These are phyloP conservation scores for Fusarium phyllophilum DNA, from an alignment of 2,329 filamentous ascomycete species.

Conservation along the genomic window DNA sequence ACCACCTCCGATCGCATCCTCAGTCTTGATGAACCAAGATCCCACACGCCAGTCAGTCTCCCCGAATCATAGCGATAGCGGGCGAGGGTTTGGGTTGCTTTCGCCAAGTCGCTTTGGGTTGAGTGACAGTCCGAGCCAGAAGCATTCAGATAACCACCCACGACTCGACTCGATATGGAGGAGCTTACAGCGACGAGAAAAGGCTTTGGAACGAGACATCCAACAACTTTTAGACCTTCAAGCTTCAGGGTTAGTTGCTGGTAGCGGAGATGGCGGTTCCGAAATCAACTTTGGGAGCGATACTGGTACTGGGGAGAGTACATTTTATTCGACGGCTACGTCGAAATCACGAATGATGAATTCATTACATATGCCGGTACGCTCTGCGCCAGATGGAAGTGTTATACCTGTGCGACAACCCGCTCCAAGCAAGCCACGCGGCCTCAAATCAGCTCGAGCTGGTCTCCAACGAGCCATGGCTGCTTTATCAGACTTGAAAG, in stretches of 20 bases:
- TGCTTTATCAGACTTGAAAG: slow-evolving; percentile 72
- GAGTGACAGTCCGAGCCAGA: slow-evolving; percentile 46
- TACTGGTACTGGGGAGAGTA: slow-evolving; percentile 56
- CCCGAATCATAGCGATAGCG: slow-evolving; percentile 22
- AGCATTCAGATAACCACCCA: slow-evolving; percentile 40
- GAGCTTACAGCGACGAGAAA: slow-evolving; percentile 57
- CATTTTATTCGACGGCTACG: slow-evolving; percentile 53
- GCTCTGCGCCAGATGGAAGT: slow-evolving; percentile 55
- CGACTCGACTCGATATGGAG: slow-evolving; percentile 60
- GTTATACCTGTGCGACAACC: slow-evolving; percentile 72
- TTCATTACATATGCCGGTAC: slow-evolving; percentile 55
- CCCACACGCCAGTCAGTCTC: slow-evolving; percentile 5
- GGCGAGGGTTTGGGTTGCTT: slow-evolving; percentile 25
- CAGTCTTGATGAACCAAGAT: slow-evolving; percentile 45
- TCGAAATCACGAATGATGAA: slow-evolving; percentile 54
- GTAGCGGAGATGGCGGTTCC: slow-evolving; percentile 45
- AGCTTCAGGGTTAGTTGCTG: slow-evolving; percentile 55
- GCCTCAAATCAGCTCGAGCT: slow-evolving; percentile 70
- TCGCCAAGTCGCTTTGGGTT: slow-evolving; percentile 30
- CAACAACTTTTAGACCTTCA: slow-evolving; percentile 62
- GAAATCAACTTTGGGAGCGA: slow-evolving; percentile 45
- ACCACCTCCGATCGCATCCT: slow-evolving; percentile 62
- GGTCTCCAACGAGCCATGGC: slow-evolving; percentile 72
- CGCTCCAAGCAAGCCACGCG: slow-evolving; percentile 58
- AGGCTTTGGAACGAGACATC: slow-evolving; percentile 57